phyloP scores from a whole-genome alignment of 2,329 filamentous ascomycete genomes.

The Coniosporium tulheliwenetii region DNA sequence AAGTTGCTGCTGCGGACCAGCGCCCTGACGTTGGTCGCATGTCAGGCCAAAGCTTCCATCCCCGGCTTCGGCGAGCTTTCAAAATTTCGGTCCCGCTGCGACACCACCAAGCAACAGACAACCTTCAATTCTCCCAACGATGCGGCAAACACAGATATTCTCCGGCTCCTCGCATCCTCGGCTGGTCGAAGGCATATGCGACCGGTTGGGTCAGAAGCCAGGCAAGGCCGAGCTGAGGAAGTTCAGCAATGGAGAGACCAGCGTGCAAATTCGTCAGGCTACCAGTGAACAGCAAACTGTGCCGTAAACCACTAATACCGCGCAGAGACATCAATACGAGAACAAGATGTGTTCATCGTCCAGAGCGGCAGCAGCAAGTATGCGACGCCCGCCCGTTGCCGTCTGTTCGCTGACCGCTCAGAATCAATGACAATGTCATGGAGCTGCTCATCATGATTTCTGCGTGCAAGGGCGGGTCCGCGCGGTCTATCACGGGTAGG shows the following conservation, averaged over 20 bases:
- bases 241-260: conserved; percentile 56
- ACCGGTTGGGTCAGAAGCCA: conserved; percentile 44
- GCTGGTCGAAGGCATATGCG: conserved; percentile 50
- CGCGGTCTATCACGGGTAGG: conserved; percentile 89
- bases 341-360: conserved; percentile 97
- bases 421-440: conserved; percentile 98
- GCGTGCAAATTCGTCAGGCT: conserved; percentile 45
- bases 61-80: too few relatives aligned
- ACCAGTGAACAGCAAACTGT: neutral
- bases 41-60: too few relatives aligned
- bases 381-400: conserved; percentile 7
- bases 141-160: conserved; percentile 54
- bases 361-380: conserved; percentile 82
- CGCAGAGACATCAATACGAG: conserved; percentile 55
- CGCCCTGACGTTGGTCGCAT: too few relatives aligned
- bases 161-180: conserved; percentile 48
- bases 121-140: conserved; percentile 16
- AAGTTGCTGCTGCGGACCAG: too few relatives aligned
- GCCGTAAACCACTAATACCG: conserved; percentile 7
- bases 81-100: too few relatives aligned
- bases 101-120: too few relatives aligned
- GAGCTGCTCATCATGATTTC: conserved; percentile 98
- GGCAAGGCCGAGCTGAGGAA: conserved; percentile 47
- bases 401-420: conserved; percentile 14
- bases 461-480: conserved; percentile 93